A percentile compares a stretch with the other conserved stretches of the same genome.
Conservation (phyloP, 495 filamentous ascomycete species). For the Penicillium steckii region DNA sequence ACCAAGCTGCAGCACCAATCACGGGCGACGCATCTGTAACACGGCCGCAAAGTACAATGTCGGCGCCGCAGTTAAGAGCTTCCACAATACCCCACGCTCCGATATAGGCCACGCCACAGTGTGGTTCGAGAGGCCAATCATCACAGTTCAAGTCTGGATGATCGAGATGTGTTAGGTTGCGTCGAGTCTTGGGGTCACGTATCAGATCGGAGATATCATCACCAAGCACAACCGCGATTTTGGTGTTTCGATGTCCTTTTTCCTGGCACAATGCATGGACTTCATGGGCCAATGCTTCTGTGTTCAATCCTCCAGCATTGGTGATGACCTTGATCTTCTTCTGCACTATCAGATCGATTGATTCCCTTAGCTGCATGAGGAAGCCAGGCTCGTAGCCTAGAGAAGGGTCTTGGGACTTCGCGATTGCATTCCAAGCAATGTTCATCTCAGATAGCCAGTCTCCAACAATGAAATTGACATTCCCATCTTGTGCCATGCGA, state of each 20-base stretch:
- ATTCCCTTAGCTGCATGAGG: conserved; percentile 13
- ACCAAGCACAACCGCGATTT: conserved; percentile 9
- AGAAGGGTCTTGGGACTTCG: conserved; percentile 12
- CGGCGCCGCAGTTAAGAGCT: conserved; percentile 39
- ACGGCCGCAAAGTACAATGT: conserved; percentile 54
- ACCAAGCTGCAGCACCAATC: conserved; percentile 50
- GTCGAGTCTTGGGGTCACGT: not conserved
- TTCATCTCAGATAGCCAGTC: conserved; percentile 33
- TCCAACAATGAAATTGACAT: conserved; percentile 24
- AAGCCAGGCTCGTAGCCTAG: conserved; percentile 22
- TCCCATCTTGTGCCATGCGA: conserved; percentile 15
- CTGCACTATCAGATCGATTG: conserved; percentile 17
- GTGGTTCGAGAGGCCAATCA: conserved; percentile 10
- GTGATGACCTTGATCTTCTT: conserved; percentile 32
- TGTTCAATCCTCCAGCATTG: conserved; percentile 31
- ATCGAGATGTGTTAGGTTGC: conserved; percentile 7
- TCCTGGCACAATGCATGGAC: conserved; percentile 10
- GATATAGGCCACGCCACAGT: conserved; percentile 21
- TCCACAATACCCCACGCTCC: conserved; percentile 36
- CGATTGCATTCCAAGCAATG: conserved; percentile 20
- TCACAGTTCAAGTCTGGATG: conserved; percentile 8
- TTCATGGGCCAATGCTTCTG: conserved; percentile 20
- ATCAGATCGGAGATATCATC: conserved; percentile 14
- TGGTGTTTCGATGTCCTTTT: conserved; percentile 1
- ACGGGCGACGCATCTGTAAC: conserved; percentile 55